Conservation (phyloP, 192 early-diverging fungal species). For the Helicostylum pulchrum region DNA sequence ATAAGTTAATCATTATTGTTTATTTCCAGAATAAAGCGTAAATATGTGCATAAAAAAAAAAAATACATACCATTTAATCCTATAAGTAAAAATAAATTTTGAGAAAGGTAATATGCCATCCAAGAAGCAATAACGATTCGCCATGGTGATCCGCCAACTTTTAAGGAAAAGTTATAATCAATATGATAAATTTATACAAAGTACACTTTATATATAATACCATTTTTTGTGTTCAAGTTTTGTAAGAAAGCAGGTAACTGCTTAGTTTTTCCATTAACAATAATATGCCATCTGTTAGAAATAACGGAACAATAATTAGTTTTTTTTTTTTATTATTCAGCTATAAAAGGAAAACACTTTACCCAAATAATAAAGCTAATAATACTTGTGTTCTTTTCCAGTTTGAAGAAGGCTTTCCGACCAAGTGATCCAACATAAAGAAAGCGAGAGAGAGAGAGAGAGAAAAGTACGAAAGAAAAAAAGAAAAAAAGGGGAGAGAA, state of each 20-base stretch:
- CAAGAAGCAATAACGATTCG: slow-evolving; percentile 68
- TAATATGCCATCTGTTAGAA: slow-evolving; percentile 17
- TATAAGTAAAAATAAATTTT: slow-evolving; percentile 66
- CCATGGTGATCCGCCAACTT: slow-evolving; percentile 59
- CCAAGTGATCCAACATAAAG: slow-evolving; percentile 86
- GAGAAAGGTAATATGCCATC: slow-evolving; percentile 59
- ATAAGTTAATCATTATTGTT: neutral
- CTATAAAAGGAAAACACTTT: neutral
- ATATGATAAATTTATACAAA: neutral
- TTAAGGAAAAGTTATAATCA: too few species aligned
- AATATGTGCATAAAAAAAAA: neutral
- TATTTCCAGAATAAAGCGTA: neutral
- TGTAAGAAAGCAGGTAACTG: slow-evolving; percentile 28
- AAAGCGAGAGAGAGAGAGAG: neutral
- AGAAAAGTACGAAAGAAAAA: neutral
- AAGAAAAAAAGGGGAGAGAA: neutral
- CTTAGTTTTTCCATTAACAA: slow-evolving; percentile 21
- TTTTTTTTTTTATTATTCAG: too few species aligned
- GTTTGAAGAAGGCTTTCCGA: slow-evolving; percentile 86
- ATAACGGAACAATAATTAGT: slow-evolving; percentile 5
- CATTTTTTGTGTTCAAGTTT: slow-evolving; percentile 24
- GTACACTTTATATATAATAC: slow-evolving; percentile 13
- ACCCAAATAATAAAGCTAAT: slow-evolving; percentile 40
- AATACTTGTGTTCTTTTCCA: slow-evolving; percentile 79
- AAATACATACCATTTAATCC: slow-evolving; percentile 61